Evolutionary conservation across 331 rosid genomes (phyloP).

Genomic region (Quercus phellos): DNA sequence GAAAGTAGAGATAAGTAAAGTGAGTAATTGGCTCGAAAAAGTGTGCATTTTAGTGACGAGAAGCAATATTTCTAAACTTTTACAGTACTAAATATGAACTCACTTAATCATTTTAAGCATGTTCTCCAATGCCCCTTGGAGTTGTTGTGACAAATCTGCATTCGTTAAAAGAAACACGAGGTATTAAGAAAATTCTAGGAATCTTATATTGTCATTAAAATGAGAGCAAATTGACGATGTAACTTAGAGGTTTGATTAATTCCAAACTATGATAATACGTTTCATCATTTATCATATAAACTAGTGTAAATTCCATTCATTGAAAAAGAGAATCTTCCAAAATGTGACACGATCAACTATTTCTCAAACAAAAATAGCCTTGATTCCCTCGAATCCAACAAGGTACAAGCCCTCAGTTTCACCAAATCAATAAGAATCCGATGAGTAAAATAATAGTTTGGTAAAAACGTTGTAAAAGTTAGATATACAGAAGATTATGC

Average conservation of each 20-base stretch:
- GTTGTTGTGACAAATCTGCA: slow-evolving; percentile 64
- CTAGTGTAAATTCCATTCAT: neutral
- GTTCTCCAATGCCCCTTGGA: slow-evolving; percentile 64
- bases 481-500: neutral
- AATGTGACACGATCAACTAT: neutral
- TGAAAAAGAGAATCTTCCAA: neutral
- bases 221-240: neutral
- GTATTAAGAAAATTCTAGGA: neutral
- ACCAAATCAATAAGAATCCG: neutral
- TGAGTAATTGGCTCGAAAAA: neutral
- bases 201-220: neutral
- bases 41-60: neutral
- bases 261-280: neutral
- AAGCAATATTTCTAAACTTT: neutral
- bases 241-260: neutral
- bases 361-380: neutral
- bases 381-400: neutral
- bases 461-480: neutral
- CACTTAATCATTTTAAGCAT: slow-evolving; percentile 74
- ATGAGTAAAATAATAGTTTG: neutral
- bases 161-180: neutral
- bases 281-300: neutral
- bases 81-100: slow-evolving; percentile 12
- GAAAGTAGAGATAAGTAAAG: too few species aligned
- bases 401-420: neutral